A percentile compares a stretch with the other conserved stretches of the same genome.
Evolutionary conservation across 2,329 filamentous ascomycete genomes (phyloP).

Genomic region (Aspergillus glaucus): DNA sequence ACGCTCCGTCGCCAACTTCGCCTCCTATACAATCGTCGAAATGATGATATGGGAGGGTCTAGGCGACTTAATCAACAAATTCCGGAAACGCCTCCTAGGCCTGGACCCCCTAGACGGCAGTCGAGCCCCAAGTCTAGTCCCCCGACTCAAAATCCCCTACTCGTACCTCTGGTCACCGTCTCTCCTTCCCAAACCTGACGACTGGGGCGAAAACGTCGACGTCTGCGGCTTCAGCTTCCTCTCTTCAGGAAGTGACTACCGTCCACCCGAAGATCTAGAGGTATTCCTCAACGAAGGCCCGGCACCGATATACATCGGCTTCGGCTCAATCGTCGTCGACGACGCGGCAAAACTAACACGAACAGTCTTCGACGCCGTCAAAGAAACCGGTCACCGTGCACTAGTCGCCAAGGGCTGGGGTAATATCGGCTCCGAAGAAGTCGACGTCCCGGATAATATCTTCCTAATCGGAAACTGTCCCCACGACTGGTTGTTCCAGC

Average conservation of each 20-base stretch:
- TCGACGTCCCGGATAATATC: constrained; percentile 66
- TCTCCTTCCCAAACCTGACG: constrained; percentile 69
- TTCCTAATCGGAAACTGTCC: constrained; percentile 81
- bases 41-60: constrained; percentile 92
- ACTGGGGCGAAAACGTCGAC: constrained; percentile 67
- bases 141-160: constrained; percentile 69
- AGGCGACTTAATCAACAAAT: constrained; percentile 85
- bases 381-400: constrained; percentile 63
- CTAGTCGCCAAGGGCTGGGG: constrained; percentile 86
- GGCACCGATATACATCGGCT: constrained; percentile 74
- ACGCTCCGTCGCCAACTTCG: constrained; percentile 69
- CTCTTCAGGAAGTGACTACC: constrained; percentile 60
- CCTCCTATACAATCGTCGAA: constrained; percentile 78
- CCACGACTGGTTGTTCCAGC: constrained; percentile 83
- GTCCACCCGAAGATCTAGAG: constrained; percentile 58
- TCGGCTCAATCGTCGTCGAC: constrained; percentile 76
- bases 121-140: constrained; percentile 74
- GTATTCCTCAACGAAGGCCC: constrained; percentile 62
- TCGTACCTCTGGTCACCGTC: constrained; percentile 90
- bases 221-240: constrained; percentile 75
- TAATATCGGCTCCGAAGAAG: constrained; percentile 65
- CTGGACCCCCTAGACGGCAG: constrained; percentile 72
- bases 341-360: constrained; percentile 65
- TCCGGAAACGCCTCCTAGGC: constrained; percentile 66
- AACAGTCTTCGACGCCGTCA: constrained; percentile 66